Conservation (phyloP, 2,329 filamentous ascomycete species). For the Calonectria pseudoreteaudii region DNA sequence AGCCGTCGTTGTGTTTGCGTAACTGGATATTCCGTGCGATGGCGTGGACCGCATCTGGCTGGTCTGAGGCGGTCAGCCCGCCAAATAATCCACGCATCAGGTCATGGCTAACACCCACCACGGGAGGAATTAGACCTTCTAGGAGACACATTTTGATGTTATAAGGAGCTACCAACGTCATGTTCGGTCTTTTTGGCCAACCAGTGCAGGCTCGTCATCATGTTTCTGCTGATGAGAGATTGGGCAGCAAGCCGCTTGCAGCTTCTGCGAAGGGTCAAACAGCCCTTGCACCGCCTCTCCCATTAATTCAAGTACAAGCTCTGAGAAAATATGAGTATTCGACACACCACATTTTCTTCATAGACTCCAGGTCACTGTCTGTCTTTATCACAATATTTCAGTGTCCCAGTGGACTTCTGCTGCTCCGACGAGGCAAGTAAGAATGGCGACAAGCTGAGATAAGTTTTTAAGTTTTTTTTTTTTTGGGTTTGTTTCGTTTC, state of each 20-base stretch:
- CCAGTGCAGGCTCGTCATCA: neutral
- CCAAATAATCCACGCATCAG: slow-evolving; percentile 1
- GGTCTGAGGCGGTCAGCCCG: slow-evolving; percentile 15
- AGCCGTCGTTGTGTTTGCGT: neutral
- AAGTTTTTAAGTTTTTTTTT: too few relatives aligned
- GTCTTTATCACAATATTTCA: neutral
- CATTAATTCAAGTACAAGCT: neutral
- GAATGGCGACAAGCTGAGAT: neutral
- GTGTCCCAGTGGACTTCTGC: neutral
- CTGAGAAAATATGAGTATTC: neutral
- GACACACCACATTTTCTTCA: neutral
- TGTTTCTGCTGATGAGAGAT: neutral
- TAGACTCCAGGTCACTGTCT: neutral
- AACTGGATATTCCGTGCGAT: slow-evolving; percentile 1
- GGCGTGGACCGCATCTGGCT: neutral
- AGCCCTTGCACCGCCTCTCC: neutral
- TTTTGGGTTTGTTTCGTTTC: too few relatives aligned
- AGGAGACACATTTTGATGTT: neutral
- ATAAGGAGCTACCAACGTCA: neutral
- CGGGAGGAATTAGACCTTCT: neutral
- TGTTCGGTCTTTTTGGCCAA: neutral
- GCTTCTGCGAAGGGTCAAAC: neutral
- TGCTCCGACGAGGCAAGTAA: too few relatives aligned
- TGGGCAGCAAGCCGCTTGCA: neutral
- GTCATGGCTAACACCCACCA: neutral